These are phyloP conservation scores for Prunus persica DNA, from an alignment of 306 rosid species.

Conservation along the genomic window DNA sequence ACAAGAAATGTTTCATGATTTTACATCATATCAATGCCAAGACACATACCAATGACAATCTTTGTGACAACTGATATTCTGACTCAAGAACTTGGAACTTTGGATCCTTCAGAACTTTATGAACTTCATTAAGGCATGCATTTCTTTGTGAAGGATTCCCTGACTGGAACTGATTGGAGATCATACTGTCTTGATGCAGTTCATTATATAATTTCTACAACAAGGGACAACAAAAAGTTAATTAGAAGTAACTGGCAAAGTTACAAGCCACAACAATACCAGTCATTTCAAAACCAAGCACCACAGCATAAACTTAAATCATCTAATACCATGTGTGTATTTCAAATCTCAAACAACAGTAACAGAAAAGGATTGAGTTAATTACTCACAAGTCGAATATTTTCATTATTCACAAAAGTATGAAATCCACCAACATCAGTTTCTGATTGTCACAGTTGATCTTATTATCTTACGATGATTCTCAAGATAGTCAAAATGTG, in stretches of 20 bases:
- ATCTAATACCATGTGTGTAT: background rate
- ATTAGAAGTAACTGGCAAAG: background rate
- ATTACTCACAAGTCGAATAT: background rate
- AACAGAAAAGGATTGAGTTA: background rate
- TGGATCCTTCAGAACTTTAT: slow-evolving; percentile 56
- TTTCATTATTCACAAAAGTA: background rate
- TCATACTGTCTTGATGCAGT: slow-evolving; percentile 34
- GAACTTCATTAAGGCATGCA: slow-evolving; percentile 41
- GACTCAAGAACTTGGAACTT: slow-evolving; percentile 60
- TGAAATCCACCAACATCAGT: background rate
- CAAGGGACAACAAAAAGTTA: slow-evolving; percentile 12
- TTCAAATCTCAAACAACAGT: background rate
- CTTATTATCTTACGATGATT: background rate
- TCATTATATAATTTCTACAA: slow-evolving; percentile 50
- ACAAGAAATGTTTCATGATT: background rate
- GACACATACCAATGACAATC: slow-evolving; percentile 59
- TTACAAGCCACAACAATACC: background rate
- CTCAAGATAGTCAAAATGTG: background rate
- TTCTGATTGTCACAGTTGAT: background rate
- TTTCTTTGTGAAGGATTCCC: slow-evolving; percentile 46
- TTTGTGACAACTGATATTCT: slow-evolving; percentile 59
- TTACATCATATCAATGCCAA: slow-evolving; percentile 6
- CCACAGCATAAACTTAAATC: background rate
- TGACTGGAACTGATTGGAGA: slow-evolving; percentile 39
- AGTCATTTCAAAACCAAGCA: background rate